Percentiles rank a stretch among this genome's conserved stretches.
Evolutionary conservation across 2,329 filamentous ascomycete genomes (phyloP).

Genomic region (Parafenestella ontariensis): DNA sequence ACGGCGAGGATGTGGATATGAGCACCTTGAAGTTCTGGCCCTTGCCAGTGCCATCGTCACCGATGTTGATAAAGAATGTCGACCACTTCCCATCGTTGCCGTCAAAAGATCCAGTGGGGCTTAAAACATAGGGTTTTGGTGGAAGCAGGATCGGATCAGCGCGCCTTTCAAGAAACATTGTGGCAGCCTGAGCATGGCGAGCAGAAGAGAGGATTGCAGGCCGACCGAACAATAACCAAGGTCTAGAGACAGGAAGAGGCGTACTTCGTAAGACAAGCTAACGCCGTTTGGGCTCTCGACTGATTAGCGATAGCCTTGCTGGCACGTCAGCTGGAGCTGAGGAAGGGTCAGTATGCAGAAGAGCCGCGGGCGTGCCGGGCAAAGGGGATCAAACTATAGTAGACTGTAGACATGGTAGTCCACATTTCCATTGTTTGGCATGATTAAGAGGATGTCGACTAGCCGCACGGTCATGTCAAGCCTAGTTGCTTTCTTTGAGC

Average conservation of each 20-base stretch:
- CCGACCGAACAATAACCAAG: constrained; percentile 18
- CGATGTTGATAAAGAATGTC: constrained; percentile 50
- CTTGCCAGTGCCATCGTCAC: constrained; percentile 31
- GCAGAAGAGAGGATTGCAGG: constrained; percentile 4
- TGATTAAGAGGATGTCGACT: constrained; percentile 13
- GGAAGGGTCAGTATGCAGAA: constrained; percentile 11
- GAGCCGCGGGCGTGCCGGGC: constrained; percentile 14
- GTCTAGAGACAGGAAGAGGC: constrained; percentile 16
- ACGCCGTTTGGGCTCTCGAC: constrained; percentile 15
- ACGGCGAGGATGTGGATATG: constrained; percentile 38
- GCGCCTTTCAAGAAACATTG: constrained; percentile 34
- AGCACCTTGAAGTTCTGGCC: constrained; percentile 48
- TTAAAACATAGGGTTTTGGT: constrained; percentile 20
- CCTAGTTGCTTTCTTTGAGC: constrained; percentile 26
- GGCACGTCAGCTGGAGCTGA: constrained; percentile 21
- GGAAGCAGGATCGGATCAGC: constrained; percentile 22
- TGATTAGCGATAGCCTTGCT: constrained; percentile 24
- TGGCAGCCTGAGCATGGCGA: constrained; percentile 21
- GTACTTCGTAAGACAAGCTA: constrained; percentile 19
- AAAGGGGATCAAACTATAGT: constrained; percentile 19
- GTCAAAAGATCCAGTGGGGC: constrained; percentile 36
- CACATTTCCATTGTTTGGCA: constrained; percentile 14
- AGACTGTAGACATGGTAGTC: constrained; percentile 13
- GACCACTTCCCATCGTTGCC: constrained; percentile 54
- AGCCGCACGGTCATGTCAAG: constrained; percentile 4